Conservation (phyloP, 257 asterid genomes). For the Haberlea rhodopensis region DNA sequence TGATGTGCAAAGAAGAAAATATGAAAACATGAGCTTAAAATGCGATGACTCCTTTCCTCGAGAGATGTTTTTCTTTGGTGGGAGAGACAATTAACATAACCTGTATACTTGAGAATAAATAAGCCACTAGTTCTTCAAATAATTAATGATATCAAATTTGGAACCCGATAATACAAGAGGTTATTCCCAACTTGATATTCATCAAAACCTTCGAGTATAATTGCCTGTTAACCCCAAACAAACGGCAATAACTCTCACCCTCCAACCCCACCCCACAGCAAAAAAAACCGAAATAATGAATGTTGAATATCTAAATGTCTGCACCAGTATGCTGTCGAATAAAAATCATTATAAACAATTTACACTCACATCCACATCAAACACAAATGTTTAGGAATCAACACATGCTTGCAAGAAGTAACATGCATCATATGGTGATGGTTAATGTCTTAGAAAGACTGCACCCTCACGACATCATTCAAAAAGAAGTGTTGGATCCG, state of each 20-base stretch:
- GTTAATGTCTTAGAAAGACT: neutral
- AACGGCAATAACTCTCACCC: too few relatives aligned
- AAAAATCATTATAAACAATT: neutral
- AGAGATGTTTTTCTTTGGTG: neutral
- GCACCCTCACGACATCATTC: neutral
- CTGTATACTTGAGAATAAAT: neutral
- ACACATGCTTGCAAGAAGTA: too few relatives aligned
- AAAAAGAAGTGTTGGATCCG: neutral
- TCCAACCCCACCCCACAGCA: too few relatives aligned
- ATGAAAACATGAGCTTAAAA: neutral
- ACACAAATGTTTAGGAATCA: neutral
- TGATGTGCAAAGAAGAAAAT: neutral
- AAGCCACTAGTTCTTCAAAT: neutral
- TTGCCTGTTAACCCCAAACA: too few relatives aligned
- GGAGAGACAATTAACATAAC: neutral
- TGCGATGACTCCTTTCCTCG: neutral
- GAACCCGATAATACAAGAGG: neutral
- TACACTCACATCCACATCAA: neutral
- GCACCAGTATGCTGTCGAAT: neutral
- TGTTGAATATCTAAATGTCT: too few relatives aligned
- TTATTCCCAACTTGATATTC: neutral
- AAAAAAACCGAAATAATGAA: too few relatives aligned
- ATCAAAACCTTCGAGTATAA: neutral
- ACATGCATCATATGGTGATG: neutral
- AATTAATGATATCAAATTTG: too few relatives aligned